These are phyloP conservation scores for Aspergillus pseudoviridinutans DNA, from an alignment of 2,329 filamentous ascomycete genomes.

Conservation along the genomic window DNA sequence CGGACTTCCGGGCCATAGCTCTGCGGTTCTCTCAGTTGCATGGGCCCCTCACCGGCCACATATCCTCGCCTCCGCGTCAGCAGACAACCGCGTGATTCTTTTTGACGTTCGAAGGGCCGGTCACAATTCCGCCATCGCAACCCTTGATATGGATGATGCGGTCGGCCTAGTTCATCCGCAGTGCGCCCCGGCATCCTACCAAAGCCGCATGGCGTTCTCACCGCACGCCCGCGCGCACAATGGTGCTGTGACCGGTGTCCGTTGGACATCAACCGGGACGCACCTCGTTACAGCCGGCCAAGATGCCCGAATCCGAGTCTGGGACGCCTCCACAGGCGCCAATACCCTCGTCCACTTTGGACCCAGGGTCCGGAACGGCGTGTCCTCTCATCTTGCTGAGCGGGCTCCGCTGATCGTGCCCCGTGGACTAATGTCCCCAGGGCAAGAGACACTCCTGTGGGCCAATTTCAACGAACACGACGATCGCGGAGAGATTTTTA, in stretches of 20 bases:
- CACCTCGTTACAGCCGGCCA: constrained; percentile 78
- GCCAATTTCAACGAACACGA: constrained; percentile 70
- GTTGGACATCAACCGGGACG: constrained; percentile 76
- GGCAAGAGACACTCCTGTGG: constrained; percentile 69
- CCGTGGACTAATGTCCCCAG: constrained; percentile 50
- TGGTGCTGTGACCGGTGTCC: constrained; percentile 77
- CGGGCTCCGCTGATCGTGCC: constrained; percentile 63
- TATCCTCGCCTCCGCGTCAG: constrained; percentile 76
- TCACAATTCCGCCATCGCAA: constrained; percentile 64
- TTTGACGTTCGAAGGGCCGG: constrained; percentile 80
- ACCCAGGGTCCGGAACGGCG: constrained; percentile 69
- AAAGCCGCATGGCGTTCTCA: constrained; percentile 40
- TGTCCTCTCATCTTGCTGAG: constrained; percentile 54
- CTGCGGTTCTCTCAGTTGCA: constrained; percentile 63
- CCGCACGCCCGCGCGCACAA: constrained; percentile 62
- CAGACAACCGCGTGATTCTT: constrained; percentile 75
- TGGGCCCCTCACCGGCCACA: constrained; percentile 83
- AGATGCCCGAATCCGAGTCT: constrained; percentile 80
- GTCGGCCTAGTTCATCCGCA: constrained; percentile 55
- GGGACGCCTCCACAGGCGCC: constrained; percentile 74
- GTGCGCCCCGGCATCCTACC: constrained; percentile 25
- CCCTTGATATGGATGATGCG: constrained; percentile 80
- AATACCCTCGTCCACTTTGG: constrained; percentile 90
- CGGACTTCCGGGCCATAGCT: constrained; percentile 63
- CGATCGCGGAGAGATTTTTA: constrained; percentile 64